These are phyloP conservation scores for Nelumbo lutea DNA, from an alignment of 164 flowering plant species.

Conservation along the genomic window DNA sequence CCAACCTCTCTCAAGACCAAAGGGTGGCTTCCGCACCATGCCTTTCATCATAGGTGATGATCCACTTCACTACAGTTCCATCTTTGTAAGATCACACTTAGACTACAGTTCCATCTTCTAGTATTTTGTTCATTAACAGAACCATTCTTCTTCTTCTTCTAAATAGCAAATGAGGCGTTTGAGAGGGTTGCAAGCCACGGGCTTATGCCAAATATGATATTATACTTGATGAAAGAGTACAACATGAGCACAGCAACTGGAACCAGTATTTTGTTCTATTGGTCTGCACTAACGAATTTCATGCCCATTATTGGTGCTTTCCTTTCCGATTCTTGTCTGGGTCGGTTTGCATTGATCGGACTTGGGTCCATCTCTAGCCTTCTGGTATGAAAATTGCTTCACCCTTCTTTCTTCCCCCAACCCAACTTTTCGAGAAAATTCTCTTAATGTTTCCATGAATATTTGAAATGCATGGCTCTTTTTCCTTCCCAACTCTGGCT, in stretches of 20 bases:
- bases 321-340: constrained; percentile 64
- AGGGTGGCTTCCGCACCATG: constrained; percentile 35
- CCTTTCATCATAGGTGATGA: constrained; percentile 51
- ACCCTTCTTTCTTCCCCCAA: not conserved
- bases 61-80: too few species aligned
- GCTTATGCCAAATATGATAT: constrained; percentile 56
- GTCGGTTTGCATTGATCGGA: constrained; percentile 57
- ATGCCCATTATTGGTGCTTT: constrained; percentile 57
- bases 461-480: too few species aligned
- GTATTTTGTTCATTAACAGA: not conserved
- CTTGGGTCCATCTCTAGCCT: constrained; percentile 47
- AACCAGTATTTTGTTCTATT: constrained; percentile 38
- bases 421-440: too few species aligned
- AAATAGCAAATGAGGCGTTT: constrained; percentile 57
- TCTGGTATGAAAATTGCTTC: constrained; percentile 7
- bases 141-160: not conserved
- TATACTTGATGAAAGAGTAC: constrained; percentile 49
- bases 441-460: too few species aligned
- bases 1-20: not conserved
- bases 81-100: too few species aligned
- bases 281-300: constrained; percentile 62
- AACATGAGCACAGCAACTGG: constrained; percentile 36
- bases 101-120: not conserved
- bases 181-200: constrained; percentile 75
- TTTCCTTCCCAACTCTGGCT: too few species aligned